Percentiles rank a stretch among this genome's conserved stretches.
These are phyloP conservation scores for Hymenoscyphus albidus DNA, from an alignment of 2,329 filamentous ascomycete species.

Conservation along the genomic window DNA sequence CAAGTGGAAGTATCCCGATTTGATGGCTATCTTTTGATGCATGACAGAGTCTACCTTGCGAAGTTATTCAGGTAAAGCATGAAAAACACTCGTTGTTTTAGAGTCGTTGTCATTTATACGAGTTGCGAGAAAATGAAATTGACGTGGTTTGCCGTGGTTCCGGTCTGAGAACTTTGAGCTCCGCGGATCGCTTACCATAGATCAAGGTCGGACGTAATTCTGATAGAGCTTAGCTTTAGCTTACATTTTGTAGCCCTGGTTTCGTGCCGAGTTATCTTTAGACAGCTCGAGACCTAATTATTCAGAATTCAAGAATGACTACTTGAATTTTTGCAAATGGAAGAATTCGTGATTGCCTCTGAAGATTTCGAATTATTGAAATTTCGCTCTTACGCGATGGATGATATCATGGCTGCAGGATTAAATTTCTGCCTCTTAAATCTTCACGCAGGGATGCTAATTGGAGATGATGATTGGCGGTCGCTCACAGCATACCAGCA, in stretches of 20 bases:
- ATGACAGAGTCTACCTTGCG: background rate
- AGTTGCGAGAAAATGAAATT: background rate
- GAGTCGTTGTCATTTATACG: background rate
- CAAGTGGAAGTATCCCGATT: background rate
- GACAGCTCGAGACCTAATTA: background rate
- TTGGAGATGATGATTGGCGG: slow-evolving; percentile 4
- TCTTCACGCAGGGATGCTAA: background rate
- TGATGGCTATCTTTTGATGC: background rate
- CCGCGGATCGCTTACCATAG: background rate
- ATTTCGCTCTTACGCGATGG: background rate
- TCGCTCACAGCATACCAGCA: slow-evolving; percentile 11
- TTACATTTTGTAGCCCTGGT: background rate
- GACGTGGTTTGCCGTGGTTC: background rate
- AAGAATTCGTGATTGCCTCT: background rate
- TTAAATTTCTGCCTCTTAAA: slow-evolving; percentile 3
- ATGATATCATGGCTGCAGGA: slow-evolving; percentile 9
- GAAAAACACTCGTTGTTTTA: background rate
- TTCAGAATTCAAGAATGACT: background rate
- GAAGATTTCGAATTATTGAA: background rate
- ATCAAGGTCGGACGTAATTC: background rate
- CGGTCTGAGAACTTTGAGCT: background rate
- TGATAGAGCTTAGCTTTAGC: background rate
- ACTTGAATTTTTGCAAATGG: background rate
- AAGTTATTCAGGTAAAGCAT: background rate
- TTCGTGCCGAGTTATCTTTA: background rate